Conservation (phyloP, 2,329 filamentous ascomycete species). For the Diaporthe aspalathi region DNA sequence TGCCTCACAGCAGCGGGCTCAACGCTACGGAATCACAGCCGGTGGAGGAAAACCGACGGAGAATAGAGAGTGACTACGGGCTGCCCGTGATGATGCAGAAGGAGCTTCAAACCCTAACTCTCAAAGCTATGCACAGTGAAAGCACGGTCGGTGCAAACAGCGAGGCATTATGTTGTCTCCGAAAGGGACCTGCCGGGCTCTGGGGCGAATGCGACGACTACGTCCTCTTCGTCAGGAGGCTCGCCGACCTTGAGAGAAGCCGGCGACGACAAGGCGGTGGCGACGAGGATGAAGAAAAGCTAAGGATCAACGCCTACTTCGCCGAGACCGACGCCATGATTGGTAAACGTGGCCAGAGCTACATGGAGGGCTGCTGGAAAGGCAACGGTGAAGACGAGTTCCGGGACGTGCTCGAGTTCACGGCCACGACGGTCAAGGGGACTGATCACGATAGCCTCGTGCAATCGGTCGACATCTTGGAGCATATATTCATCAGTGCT, state of each 20-base stretch:
- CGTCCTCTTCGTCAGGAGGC: constrained; percentile 17
- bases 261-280: background rate
- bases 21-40: background rate
- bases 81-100: background rate
- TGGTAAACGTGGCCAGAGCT: constrained; percentile 29
- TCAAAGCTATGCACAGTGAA: constrained; percentile 23
- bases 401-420: background rate
- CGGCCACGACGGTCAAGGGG: background rate
- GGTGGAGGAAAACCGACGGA: background rate
- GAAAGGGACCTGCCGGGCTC: constrained; percentile 31
- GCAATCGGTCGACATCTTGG: constrained; percentile 1
- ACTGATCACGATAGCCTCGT: constrained; percentile 28
- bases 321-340: constrained; percentile 34
- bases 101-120: background rate
- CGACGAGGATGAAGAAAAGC: background rate
- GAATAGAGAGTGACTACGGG: constrained; percentile 10
- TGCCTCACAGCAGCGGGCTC: constrained; percentile 7
- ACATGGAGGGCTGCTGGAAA: constrained; percentile 33
- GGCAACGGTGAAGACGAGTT: constrained; percentile 6
- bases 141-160: constrained; percentile 35
- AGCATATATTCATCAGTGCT: constrained; percentile 21
- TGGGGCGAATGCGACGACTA: constrained; percentile 36
- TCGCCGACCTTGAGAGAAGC: constrained; percentile 12
- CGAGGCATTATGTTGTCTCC: constrained; percentile 31
- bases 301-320: constrained; percentile 31